Evolutionary conservation across 2,329 filamentous ascomycete species (phyloP).

Genomic region (Periconia digitata): DNA sequence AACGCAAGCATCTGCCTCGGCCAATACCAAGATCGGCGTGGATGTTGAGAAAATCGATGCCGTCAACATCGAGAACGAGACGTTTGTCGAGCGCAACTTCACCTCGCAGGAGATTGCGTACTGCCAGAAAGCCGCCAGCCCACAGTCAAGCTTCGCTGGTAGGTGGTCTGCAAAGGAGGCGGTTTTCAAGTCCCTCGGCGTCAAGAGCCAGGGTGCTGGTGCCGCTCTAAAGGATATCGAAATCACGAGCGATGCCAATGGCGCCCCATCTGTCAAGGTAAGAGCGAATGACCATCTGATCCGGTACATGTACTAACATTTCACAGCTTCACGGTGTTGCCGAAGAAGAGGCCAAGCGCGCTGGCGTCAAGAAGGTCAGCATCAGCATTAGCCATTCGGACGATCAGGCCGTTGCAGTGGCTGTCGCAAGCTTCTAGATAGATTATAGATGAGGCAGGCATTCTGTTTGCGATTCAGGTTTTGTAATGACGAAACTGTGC

Average conservation of each 20-base stretch:
- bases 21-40: conserved; percentile 79
- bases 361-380: conserved; percentile 82
- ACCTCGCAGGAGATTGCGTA: conserved; percentile 81
- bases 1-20: conserved; percentile 62
- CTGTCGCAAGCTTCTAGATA: conserved; percentile 74
- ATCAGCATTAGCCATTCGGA: conserved; percentile 97
- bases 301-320: conserved; percentile 14
- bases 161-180: conserved; percentile 98
- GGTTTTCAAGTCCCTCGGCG: conserved; percentile 95
- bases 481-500: neutral
- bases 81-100: conserved; percentile 94
- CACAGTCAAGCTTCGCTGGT: conserved; percentile 89
- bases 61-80: conserved; percentile 91
- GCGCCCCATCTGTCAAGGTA: conserved; percentile 83
- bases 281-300: conserved; percentile 43
- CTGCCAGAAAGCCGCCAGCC: conserved; percentile 76
- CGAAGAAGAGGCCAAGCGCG: conserved; percentile 77
- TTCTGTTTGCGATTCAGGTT: neutral
- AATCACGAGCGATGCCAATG: conserved; percentile 77
- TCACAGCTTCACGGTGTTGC: conserved; percentile 82
- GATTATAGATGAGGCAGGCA: neutral
- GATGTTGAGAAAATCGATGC: conserved; percentile 88
- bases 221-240: conserved; percentile 94
- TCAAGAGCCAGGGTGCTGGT: conserved; percentile 82
- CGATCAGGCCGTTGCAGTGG: conserved; percentile 89